phyloP scores from a whole-genome alignment of 192 early-diverging fungal species.

The Spizellomyces punctatus region DNA sequence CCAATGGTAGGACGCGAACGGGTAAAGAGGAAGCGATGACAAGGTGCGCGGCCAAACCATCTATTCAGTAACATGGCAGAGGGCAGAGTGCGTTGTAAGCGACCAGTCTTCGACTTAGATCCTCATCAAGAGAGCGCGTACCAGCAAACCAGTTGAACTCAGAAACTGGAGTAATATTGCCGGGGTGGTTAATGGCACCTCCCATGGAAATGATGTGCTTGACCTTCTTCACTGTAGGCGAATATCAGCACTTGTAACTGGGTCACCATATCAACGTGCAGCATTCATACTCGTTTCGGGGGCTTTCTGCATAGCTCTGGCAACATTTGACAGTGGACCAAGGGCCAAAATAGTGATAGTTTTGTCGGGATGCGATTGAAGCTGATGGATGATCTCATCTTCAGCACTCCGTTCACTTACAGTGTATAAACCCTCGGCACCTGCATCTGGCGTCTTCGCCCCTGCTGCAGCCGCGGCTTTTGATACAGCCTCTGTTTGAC shows the following conservation, averaged over 20 bases:
- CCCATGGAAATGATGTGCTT: slow-evolving; percentile 29
- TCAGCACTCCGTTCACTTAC: slow-evolving; percentile 20
- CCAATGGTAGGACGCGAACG: slow-evolving; percentile 24
- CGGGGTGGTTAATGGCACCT: slow-evolving; percentile 30
- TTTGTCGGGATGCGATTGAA: slow-evolving; percentile 15
- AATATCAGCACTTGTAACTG: too few species aligned
- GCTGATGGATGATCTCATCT: slow-evolving; percentile 31
- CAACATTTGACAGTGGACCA: slow-evolving; percentile 27
- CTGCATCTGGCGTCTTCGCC: background rate
- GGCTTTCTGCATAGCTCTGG: slow-evolving; percentile 22
- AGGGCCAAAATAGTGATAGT: slow-evolving; percentile 25
- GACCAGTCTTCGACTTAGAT: too few species aligned
- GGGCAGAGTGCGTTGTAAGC: too few species aligned
- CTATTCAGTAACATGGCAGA: background rate
- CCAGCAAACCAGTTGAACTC: slow-evolving; percentile 34
- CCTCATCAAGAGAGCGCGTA: too few species aligned
- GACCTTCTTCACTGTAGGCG: slow-evolving; percentile 8
- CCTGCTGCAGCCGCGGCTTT: slow-evolving; percentile 10
- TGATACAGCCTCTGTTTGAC: background rate
- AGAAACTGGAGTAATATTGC: slow-evolving; percentile 29
- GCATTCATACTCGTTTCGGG: slow-evolving; percentile 7
- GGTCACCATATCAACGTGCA: background rate
- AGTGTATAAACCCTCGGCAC: slow-evolving; percentile 21
- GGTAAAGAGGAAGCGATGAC: slow-evolving; percentile 24
- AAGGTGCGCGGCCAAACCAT: slow-evolving; percentile 25